Base-by-base conservation (phyloP, 2,329 filamentous ascomycete species). In the Alternaria incomplexa region DNA sequence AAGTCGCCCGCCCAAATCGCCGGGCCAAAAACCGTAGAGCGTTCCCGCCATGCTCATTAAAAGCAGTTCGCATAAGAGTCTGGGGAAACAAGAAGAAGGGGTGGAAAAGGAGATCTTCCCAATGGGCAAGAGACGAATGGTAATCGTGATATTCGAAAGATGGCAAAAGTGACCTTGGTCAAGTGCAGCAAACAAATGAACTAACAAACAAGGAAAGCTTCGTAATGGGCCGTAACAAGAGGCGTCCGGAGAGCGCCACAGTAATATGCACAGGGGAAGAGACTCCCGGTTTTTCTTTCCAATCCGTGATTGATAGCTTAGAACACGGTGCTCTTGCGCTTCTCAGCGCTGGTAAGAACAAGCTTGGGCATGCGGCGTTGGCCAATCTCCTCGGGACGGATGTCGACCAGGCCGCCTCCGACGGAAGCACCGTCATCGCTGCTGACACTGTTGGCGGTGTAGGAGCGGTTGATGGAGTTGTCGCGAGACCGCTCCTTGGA, bases 311-410 rank as follows among this genome's bases (percentile, higher is more conserved):
- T 57, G 36, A 50, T 12, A 44, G 25, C 64, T 83, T 84, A 90
- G 76, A 86, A 87, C 77, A 88, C 81, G 63, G 86, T 84, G 81
- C 87, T 91, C 86, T 93, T 96, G 81, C 93, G 91, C 88, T 97
- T 97, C 85, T 97, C 93, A 66, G 90, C 91, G 79, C 89, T 94
- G 70, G 92, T 94, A 70, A 97, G 87, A 70, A 97, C 91, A 77
- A 97, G 88, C 85, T 93, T 91, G 57, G 93, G 91, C 71, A 91
- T 91, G 85, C 93, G 92, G 81, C 93, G 89, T 62, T 86, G 85
- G 45, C 79, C 79, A 67, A 83, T 83, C 80, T 89, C 86, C 81
- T 84, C 83, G 22, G 78, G 73, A 28, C 81, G 80, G 58, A 85
- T 77, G 68, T 86, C 83, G 20, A 84, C 79, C 54, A 85, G 77